These are phyloP conservation scores for Domatiomyces catenatus DNA, from an alignment of 2,329 filamentous ascomycete species.

Conservation along the genomic window DNA sequence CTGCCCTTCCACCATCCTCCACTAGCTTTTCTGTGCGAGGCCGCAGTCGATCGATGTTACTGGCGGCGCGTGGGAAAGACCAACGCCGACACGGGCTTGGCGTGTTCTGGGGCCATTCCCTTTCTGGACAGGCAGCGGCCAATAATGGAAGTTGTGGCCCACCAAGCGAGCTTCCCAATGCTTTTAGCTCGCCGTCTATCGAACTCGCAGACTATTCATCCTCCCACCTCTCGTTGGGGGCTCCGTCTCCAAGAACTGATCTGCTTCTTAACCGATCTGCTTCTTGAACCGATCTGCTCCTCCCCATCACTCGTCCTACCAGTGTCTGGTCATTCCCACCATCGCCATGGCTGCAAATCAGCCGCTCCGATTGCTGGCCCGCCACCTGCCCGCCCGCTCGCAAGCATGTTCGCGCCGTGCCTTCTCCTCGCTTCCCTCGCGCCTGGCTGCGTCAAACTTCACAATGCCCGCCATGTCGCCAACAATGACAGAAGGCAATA, in stretches of 20 bases:
- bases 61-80: slow-evolving; percentile 19
- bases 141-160: slow-evolving; percentile 5
- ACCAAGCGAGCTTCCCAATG: background rate
- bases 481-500: slow-evolving; percentile 89
- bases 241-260: background rate
- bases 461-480: slow-evolving; percentile 83
- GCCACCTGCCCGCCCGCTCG: slow-evolving; percentile 10
- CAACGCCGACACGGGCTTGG: slow-evolving; percentile 19
- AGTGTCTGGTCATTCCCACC: background rate
- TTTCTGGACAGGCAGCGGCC: slow-evolving; percentile 17
- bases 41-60: too few relatives aligned
- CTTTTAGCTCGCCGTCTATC: slow-evolving; percentile 7
- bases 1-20: background rate
- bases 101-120: slow-evolving; percentile 11
- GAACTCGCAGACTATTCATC: background rate
- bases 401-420: slow-evolving; percentile 9
- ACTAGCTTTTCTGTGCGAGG: background rate
- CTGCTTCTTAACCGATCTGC: background rate
- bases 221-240: background rate
- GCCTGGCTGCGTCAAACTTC: slow-evolving; percentile 65
- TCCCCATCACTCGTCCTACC: background rate
- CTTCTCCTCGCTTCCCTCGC: slow-evolving; percentile 9
- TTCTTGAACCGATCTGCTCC: background rate
- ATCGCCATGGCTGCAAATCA: slow-evolving; percentile 14
- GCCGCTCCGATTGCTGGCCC: slow-evolving; percentile 13